These are phyloP conservation scores for Chytriomyces sp. DNA, from an alignment of 192 early-diverging fungal genomes.

Conservation along the genomic window DNA sequence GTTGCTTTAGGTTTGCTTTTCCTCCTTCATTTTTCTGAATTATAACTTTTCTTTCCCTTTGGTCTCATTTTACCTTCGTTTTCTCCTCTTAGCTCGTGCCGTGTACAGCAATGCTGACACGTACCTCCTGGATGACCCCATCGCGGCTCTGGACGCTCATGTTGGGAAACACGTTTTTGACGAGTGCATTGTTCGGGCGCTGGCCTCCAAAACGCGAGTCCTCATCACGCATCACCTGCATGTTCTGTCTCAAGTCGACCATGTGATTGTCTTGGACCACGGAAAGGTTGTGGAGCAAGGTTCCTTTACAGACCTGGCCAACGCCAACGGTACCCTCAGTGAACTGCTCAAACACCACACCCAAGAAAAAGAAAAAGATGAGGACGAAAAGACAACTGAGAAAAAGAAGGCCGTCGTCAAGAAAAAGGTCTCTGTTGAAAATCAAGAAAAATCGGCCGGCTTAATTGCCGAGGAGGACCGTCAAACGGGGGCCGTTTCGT, in stretches of 20 bases:
- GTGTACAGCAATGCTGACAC: conserved; percentile 68
- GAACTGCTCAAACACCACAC: conserved; percentile 16
- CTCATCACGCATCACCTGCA: conserved; percentile 79
- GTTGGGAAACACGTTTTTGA: conserved; percentile 73
- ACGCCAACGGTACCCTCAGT: not conserved
- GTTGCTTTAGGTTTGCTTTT: conserved; percentile 39
- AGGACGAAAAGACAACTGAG: not conserved
- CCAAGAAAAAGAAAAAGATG: not conserved
- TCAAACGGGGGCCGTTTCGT: conserved; percentile 27
- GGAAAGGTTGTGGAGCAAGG: conserved; percentile 68
- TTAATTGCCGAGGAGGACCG: conserved; percentile 39
- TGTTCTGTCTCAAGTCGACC: conserved; percentile 69
- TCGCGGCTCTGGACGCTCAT: conserved; percentile 65
- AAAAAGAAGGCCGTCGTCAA: not conserved
- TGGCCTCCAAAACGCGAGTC: conserved; percentile 76
- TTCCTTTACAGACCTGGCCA: not conserved
- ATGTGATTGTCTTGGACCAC: conserved; percentile 68
- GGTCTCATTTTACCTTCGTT: too few relatives aligned
- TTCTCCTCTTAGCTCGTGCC: conserved; percentile 56
- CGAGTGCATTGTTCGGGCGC: conserved; percentile 61
- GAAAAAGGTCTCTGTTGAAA: not conserved
- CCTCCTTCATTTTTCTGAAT: not conserved
- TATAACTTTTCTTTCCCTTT: too few relatives aligned
- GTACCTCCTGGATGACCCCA: conserved; percentile 73
- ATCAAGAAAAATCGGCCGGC: not conserved